These are phyloP conservation scores for Trametes pubescens DNA, from an alignment of 1,284 basidiomycete genomes.

Conservation along the genomic window DNA sequence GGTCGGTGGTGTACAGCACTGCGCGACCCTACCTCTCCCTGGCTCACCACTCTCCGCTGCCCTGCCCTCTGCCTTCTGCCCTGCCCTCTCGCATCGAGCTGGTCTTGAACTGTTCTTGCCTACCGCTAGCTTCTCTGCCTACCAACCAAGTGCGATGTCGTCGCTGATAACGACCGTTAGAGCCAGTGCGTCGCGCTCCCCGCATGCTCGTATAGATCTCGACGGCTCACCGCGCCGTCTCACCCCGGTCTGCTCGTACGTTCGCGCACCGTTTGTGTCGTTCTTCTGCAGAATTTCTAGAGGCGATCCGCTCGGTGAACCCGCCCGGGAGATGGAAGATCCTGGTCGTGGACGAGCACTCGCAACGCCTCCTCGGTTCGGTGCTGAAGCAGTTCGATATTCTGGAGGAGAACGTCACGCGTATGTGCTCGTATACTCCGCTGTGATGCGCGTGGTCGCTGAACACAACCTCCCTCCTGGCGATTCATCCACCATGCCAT, in stretches of 20 bases:
- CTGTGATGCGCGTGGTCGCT: neutral
- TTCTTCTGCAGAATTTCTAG: constrained; percentile 69
- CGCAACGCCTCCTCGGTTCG: constrained; percentile 84
- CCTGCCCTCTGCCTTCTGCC: neutral
- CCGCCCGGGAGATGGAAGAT: constrained; percentile 94
- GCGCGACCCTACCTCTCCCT: neutral
- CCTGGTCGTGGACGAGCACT: constrained; percentile 93
- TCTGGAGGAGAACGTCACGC: constrained; percentile 92
- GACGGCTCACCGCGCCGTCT: neutral
- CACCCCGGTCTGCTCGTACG: neutral
- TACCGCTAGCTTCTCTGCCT: neutral
- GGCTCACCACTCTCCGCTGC: neutral
- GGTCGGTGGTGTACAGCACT: neutral
- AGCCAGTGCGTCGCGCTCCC: constrained; percentile 52
- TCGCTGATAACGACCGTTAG: constrained; percentile 63
- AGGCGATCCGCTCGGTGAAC: constrained; percentile 82
- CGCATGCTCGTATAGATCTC: neutral
- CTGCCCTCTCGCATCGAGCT: constrained; percentile 7
- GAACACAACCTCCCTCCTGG: neutral
- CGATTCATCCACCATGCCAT: neutral
- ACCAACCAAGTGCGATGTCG: constrained; percentile 48
- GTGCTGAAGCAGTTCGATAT: constrained; percentile 95
- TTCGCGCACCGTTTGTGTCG: neutral
- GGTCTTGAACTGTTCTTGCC: neutral
- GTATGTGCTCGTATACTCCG: constrained; percentile 57